These are phyloP conservation scores for Monosporascus cannonballus DNA, from an alignment of 2,329 filamentous ascomycete genomes.

Conservation along the genomic window DNA sequence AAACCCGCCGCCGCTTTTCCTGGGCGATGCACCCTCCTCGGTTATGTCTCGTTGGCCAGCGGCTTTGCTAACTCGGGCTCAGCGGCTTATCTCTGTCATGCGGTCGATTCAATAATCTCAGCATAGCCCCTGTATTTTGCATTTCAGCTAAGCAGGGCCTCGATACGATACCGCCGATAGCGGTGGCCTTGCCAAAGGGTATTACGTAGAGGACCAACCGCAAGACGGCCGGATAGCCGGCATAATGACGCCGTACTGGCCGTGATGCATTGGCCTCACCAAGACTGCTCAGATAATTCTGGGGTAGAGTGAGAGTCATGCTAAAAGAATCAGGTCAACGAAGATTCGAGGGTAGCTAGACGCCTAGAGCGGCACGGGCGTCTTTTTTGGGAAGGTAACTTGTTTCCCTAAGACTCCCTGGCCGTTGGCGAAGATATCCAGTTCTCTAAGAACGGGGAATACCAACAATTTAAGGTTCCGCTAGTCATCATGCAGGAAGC, in stretches of 20 bases:
- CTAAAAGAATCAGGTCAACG: neutral
- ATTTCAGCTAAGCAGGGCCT: neutral
- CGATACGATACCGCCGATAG: neutral
- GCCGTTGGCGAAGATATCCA: neutral
- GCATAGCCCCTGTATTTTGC: neutral
- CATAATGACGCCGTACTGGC: neutral
- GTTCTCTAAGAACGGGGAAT: neutral
- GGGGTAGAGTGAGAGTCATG: neutral
- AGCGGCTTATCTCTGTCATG: neutral
- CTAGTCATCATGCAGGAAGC: neutral
- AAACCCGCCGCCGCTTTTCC: no score
- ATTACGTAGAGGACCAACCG: neutral
- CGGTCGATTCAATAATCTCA: neutral
- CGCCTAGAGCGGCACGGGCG: neutral
- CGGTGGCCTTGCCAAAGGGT: neutral
- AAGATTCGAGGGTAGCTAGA: neutral
- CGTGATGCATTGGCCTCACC: neutral
- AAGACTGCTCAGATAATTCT: neutral
- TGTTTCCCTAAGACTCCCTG: neutral
- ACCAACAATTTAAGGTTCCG: neutral
- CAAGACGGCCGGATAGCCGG: neutral
- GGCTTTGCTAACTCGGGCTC: neutral
- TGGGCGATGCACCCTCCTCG: neutral
- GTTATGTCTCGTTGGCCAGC: neutral
- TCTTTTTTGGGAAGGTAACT: neutral